Conservation (phyloP, 257 asterid genomes). For the Echium plantagineum region DNA sequence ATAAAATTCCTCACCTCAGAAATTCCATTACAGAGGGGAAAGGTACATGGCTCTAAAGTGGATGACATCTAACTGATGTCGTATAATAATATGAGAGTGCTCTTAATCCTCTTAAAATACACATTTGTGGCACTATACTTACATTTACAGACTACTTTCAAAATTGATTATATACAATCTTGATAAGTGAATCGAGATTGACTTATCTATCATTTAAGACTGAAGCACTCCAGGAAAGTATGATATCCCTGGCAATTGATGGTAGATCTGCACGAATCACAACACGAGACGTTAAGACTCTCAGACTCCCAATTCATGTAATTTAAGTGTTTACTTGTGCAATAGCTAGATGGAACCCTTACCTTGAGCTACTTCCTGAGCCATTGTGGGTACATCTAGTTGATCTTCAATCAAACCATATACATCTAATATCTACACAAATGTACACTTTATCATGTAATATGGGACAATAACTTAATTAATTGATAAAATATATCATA, state of each 20-base stretch:
- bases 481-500: not conserved
- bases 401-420: constrained; percentile 88
- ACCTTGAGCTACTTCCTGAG: constrained; percentile 84
- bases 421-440: constrained; percentile 71
- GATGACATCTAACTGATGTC: not conserved
- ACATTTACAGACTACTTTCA: not conserved
- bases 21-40: not conserved
- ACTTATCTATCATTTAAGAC: constrained; percentile 54
- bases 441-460: constrained; percentile 9
- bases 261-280: constrained; percentile 59
- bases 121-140: not conserved
- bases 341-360: constrained; percentile 11
- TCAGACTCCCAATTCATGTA: not conserved
- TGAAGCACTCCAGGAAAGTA: constrained; percentile 85
- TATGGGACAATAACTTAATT: constrained; percentile 1
- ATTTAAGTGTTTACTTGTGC: constrained; percentile 1
- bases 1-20: not conserved
- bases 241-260: constrained; percentile 80
- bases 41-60: not conserved
- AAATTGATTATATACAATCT: not conserved
- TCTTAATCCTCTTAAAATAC: constrained; percentile 1
- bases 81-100: not conserved
- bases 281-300: constrained; percentile 6
- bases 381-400: constrained; percentile 68
- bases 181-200: not conserved